phyloP scores from a whole-genome alignment of 495 filamentous ascomycete genomes.

The Filosporella fistucella region DNA sequence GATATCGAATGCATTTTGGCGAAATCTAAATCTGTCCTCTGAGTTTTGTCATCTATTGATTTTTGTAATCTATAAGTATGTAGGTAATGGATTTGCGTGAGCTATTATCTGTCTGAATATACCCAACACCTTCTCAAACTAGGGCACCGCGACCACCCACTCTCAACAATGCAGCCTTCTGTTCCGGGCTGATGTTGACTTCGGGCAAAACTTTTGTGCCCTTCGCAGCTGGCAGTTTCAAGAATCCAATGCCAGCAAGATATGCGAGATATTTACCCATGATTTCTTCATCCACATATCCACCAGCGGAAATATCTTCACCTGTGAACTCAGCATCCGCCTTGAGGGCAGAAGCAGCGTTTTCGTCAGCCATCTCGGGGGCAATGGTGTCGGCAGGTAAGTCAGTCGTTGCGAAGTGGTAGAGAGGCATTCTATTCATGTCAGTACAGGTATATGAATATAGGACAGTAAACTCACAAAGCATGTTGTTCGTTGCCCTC shows the following conservation, averaged over 20 bases:
- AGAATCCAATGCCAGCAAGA: conserved; percentile 65
- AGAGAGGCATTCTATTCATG: conserved; percentile 60
- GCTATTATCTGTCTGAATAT: too few relatives aligned
- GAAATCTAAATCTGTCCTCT: background rate
- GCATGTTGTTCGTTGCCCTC: conserved; percentile 59
- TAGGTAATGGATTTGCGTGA: too few relatives aligned
- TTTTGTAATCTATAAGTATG: background rate
- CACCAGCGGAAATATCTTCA: conserved; percentile 56
- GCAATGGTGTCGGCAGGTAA: conserved; percentile 75
- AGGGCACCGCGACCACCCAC: conserved; percentile 24
- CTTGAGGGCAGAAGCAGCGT: conserved; percentile 60
- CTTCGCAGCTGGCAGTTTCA: conserved; percentile 47
- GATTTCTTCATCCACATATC: conserved; percentile 59
- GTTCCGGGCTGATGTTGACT: conserved; percentile 13
- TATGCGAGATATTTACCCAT: conserved; percentile 73
- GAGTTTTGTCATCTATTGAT: background rate
- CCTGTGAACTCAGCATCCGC: conserved; percentile 59
- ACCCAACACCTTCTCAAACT: conserved; percentile 3
- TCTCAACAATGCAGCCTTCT: conserved; percentile 20
- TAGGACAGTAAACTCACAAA: conserved; percentile 29
- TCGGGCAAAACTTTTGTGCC: conserved; percentile 24
- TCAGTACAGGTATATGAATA: background rate
- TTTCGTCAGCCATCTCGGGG: conserved; percentile 74
- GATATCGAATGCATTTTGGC: background rate
- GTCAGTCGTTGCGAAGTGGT: conserved; percentile 77